A percentile compares a stretch with the other conserved stretches of the same genome.
Evolutionary conservation across 257 asterid genomes (phyloP).

Genomic region (Petunia axillaris): DNA sequence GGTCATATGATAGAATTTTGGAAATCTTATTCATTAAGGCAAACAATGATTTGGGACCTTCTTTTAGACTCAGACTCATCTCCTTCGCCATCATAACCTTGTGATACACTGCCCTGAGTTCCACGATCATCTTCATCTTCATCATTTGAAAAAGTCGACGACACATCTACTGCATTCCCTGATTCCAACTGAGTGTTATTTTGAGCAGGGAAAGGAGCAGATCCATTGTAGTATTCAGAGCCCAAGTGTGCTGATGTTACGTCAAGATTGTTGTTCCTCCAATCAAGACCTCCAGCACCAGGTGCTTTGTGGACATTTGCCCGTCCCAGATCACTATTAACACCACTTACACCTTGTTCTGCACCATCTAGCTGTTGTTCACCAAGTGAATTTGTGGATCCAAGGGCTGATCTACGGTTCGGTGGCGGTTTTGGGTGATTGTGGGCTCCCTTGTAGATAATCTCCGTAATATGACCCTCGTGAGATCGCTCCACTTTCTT

Average conservation of each 20-base stretch:
- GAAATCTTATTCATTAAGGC: slow-evolving; percentile 18
- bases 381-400: slow-evolving; percentile 45
- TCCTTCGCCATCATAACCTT: slow-evolving; percentile 75
- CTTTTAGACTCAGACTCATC: slow-evolving; percentile 85
- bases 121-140: slow-evolving; percentile 70
- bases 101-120: slow-evolving; percentile 65
- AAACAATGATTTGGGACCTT: slow-evolving; percentile 50
- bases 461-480: slow-evolving; percentile 79
- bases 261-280: slow-evolving; percentile 60
- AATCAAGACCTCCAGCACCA: slow-evolving; percentile 39
- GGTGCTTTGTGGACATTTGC: slow-evolving; percentile 49
- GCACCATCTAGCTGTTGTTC: slow-evolving; percentile 52
- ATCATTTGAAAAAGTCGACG: slow-evolving; percentile 66
- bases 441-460: slow-evolving; percentile 78
- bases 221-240: slow-evolving; percentile 50
- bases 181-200: slow-evolving; percentile 50
- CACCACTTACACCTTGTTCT: slow-evolving; percentile 45
- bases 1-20: not conserved
- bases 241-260: slow-evolving; percentile 41
- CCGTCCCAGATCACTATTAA: slow-evolving; percentile 49
- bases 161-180: slow-evolving; percentile 53
- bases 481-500: slow-evolving; percentile 79
- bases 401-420: slow-evolving; percentile 56
- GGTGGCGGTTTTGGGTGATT: slow-evolving; percentile 79
- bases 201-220: slow-evolving; percentile 41